Conservation (phyloP, 352 stramenopile species). For the Aphanomyces stellatus region DNA sequence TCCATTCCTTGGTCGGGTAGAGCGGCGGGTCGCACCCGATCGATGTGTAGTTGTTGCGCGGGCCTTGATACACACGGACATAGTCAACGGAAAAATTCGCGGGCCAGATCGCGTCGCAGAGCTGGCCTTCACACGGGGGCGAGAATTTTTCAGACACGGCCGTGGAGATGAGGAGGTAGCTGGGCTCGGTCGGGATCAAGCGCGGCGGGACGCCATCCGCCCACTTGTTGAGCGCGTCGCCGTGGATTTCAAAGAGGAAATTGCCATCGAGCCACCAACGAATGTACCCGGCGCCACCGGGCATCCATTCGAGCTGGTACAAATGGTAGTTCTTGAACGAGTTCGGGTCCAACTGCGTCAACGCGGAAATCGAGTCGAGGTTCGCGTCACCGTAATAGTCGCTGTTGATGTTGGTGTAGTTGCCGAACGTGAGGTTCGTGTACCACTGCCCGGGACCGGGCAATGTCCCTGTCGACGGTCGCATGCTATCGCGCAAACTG, state of each 20-base stretch:
- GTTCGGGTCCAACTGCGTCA: constrained; percentile 86
- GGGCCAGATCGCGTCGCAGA: constrained; percentile 89
- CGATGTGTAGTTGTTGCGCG: constrained; percentile 85
- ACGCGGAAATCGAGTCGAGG: constrained; percentile 91
- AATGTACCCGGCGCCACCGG: constrained; percentile 86
- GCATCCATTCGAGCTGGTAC: constrained; percentile 95
- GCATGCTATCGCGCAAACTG: constrained; percentile 55
- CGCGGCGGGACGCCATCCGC: constrained; percentile 50
- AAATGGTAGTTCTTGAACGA: constrained; percentile 91
- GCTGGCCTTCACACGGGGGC: constrained; percentile 83
- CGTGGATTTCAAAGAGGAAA: constrained; percentile 91
- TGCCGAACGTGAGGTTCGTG: constrained; percentile 70
- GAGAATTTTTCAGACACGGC: constrained; percentile 95
- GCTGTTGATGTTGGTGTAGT: constrained; percentile 86
- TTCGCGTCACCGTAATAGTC: constrained; percentile 93
- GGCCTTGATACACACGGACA: constrained; percentile 91
- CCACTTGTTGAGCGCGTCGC: constrained; percentile 77
- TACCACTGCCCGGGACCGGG: constrained; percentile 86
- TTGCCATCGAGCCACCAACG: constrained; percentile 91
- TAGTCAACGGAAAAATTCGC: constrained; percentile 94
- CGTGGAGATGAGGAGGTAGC: constrained; percentile 97
- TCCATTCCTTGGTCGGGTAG: constrained; percentile 88
- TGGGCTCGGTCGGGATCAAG: constrained; percentile 92
- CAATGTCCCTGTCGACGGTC: constrained; percentile 42
- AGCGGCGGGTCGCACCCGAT: constrained; percentile 87